phyloP scores from a whole-genome alignment of 2,329 filamentous ascomycete species.

The Ascochyta fabae region DNA sequence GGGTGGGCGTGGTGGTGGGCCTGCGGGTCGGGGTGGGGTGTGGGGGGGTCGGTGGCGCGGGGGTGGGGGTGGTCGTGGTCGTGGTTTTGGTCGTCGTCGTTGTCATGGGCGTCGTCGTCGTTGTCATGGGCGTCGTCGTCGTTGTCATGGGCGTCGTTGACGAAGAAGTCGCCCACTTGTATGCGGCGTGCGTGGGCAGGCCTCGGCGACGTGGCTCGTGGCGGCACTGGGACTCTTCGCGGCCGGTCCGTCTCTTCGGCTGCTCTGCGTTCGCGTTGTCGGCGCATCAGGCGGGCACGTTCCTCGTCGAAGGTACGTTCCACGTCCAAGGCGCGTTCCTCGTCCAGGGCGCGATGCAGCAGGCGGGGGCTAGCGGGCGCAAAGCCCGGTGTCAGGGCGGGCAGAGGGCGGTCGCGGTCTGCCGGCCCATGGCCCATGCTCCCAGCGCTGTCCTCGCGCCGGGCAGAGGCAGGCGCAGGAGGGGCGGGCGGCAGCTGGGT shows the following conservation, averaged over 20 bases:
- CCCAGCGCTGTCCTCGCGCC: slow-evolving; percentile 3
- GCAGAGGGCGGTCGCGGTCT: slow-evolving; percentile 21
- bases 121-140: no score
- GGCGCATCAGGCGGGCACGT: no score
- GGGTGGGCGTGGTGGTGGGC: no score
- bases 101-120: no score
- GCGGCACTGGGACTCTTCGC: neutral
- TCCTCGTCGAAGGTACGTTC: no score
- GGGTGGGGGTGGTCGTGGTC: no score
- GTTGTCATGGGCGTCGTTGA: neutral
- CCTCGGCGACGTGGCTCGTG: neutral
- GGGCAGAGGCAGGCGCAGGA: slow-evolving; percentile 42
- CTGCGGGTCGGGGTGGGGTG: no score
- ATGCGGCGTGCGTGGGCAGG: neutral
- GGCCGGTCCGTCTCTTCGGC: neutral
- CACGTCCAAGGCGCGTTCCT: no score
- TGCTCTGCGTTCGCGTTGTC: no score
- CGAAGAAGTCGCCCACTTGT: neutral
- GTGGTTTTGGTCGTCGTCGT: no score
- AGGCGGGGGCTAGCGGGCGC: slow-evolving; percentile 37
- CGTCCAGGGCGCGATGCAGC: neutral
- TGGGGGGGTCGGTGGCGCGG: no score
- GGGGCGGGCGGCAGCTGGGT: slow-evolving; percentile 36
- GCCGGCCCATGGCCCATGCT: neutral
- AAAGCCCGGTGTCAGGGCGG: slow-evolving; percentile 45